These are phyloP conservation scores for Fusarium equiseti DNA, from an alignment of 2,329 filamentous ascomycete species.

Conservation along the genomic window DNA sequence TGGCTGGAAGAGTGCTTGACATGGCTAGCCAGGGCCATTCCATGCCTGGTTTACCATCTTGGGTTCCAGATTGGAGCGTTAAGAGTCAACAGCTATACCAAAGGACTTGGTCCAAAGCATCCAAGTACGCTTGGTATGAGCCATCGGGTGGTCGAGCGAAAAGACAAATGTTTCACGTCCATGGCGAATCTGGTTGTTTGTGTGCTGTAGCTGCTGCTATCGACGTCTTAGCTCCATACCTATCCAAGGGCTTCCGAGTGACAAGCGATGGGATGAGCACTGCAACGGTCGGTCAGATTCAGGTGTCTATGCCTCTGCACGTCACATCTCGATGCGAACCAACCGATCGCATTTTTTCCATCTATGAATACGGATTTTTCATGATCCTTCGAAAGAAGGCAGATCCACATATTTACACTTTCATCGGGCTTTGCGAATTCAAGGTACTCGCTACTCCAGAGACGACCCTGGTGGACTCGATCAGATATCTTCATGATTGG, in stretches of 20 bases:
- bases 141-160: neutral
- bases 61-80: slow-evolving; percentile 2
- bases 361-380: fast-evolving
- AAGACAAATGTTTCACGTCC: neutral
- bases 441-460: fast-evolving
- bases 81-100: neutral
- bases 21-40: neutral
- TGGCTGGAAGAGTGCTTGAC: neutral
- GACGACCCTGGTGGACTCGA: fast-evolving
- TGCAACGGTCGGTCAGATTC: neutral
- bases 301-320: neutral
- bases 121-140: neutral
- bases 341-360: neutral
- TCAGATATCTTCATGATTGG: neutral
- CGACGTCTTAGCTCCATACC: neutral
- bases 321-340: neutral
- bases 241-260: neutral
- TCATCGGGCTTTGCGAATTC: neutral
- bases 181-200: neutral
- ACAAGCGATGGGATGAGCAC: neutral
- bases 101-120: neutral
- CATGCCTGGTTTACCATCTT: neutral
- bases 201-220: neutral
- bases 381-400: neutral
- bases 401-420: fast-evolving